Evolutionary conservation across 768 basidiomycete genomes (phyloP).

Genomic region (Podaxis carcinomalis): DNA sequence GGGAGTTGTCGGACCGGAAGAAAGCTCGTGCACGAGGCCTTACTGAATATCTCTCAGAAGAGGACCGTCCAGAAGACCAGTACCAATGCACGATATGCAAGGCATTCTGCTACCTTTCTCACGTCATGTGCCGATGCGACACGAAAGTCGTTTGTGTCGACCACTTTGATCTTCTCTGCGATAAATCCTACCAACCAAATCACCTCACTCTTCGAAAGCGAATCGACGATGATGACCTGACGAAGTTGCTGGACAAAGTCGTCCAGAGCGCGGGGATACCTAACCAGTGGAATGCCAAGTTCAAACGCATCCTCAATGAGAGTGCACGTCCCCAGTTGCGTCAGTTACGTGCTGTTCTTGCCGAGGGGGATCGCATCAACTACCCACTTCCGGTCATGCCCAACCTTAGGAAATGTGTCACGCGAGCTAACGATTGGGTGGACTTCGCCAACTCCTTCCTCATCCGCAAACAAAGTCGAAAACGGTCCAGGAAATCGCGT

Average conservation of each 20-base stretch:
- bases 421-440: constrained; percentile 82
- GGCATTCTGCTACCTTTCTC: constrained; percentile 91
- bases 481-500: constrained; percentile 64
- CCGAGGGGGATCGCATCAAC: constrained; percentile 86
- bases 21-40: constrained; percentile 57
- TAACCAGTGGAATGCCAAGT: constrained; percentile 66
- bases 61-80: constrained; percentile 88
- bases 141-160: constrained; percentile 80
- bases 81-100: constrained; percentile 96
- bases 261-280: constrained; percentile 72
- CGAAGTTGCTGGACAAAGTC: constrained; percentile 62
- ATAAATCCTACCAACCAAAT: constrained; percentile 30
- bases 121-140: constrained; percentile 80
- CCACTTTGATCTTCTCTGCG: constrained; percentile 77
- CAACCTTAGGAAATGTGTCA: constrained; percentile 74
- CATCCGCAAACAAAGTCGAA: constrained; percentile 75
- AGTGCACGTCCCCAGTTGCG: constrained; percentile 71
- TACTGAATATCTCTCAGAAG: constrained; percentile 66
- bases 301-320: constrained; percentile 62
- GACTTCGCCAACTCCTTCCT: constrained; percentile 77
- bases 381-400: constrained; percentile 68
- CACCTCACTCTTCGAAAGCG: constrained; percentile 71
- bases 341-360: constrained; percentile 73
- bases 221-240: constrained; percentile 74
- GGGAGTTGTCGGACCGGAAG: constrained; percentile 70